These are phyloP conservation scores for Cutaneotrichosporon cutaneum DNA, from an alignment of 1,284 basidiomycete genomes.

Conservation along the genomic window DNA sequence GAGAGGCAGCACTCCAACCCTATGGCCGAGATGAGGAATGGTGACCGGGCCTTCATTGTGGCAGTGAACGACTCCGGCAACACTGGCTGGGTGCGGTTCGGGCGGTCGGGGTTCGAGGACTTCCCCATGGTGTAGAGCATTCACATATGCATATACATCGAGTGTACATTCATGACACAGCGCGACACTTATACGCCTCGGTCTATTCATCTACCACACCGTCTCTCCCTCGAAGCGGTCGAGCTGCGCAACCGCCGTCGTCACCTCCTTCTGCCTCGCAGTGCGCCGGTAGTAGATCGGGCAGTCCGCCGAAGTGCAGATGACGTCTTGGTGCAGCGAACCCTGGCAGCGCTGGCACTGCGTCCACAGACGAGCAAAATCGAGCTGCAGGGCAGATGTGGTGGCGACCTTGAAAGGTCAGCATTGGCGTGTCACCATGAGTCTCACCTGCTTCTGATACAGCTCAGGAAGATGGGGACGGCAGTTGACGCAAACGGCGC, in stretches of 20 bases:
- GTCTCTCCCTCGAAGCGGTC: slow-evolving; percentile 70
- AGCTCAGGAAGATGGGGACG: slow-evolving; percentile 76
- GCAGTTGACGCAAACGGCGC: slow-evolving; percentile 91
- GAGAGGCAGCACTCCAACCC: slow-evolving; percentile 36
- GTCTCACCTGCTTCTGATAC: slow-evolving; percentile 89
- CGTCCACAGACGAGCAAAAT: slow-evolving; percentile 91
- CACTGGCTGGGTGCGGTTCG: slow-evolving; percentile 84
- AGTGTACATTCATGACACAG: background rate
- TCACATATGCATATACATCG: slow-evolving; percentile 10
- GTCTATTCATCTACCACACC: slow-evolving; percentile 39
- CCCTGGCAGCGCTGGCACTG: slow-evolving; percentile 96
- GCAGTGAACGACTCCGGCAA: slow-evolving; percentile 88
- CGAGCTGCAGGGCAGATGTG: slow-evolving; percentile 76
- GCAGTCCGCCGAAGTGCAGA: slow-evolving; percentile 95
- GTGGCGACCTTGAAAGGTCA: no score
- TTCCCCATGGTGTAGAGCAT: slow-evolving; percentile 62
- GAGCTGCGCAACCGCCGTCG: slow-evolving; percentile 70
- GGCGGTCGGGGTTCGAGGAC: slow-evolving; percentile 78
- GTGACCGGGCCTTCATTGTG: slow-evolving; percentile 78
- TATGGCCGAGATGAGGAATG: slow-evolving; percentile 75
- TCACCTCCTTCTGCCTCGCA: slow-evolving; percentile 93
- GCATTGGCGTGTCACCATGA: no score
- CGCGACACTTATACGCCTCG: no score
- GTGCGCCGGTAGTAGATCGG: slow-evolving; percentile 98
- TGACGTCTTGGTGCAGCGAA: slow-evolving; percentile 92